Evolutionary conservation across 2,329 filamentous ascomycete species (phyloP).

Genomic region (Plectosphaerella plurivora): DNA sequence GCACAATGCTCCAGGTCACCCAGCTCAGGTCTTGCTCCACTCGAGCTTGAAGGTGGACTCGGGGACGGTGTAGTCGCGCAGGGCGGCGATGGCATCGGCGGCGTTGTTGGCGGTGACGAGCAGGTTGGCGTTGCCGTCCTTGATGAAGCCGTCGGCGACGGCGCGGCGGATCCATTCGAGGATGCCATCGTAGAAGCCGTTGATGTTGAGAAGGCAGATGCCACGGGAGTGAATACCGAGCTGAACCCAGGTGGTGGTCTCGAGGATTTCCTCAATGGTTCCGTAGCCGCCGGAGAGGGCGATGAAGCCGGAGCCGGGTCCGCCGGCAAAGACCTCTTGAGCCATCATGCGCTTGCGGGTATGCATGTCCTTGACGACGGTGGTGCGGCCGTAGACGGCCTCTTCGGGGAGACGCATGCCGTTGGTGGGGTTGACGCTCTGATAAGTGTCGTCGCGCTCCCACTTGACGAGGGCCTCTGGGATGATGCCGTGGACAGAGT

Average conservation of each 20-base stretch:
- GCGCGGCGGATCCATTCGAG: conserved; percentile 75
- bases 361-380: conserved; percentile 93
- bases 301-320: conserved; percentile 81
- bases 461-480: conserved; percentile 77
- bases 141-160: conserved; percentile 74
- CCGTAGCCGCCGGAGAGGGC: conserved; percentile 87
- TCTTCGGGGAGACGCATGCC: conserved; percentile 60
- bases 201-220: conserved; percentile 79
- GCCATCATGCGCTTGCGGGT: conserved; percentile 94
- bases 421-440: conserved; percentile 29
- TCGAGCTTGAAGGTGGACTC: conserved; percentile 73
- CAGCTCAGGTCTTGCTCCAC: conserved; percentile 55
- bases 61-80: conserved; percentile 72
- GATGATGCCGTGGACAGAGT: conserved; percentile 88
- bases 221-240: conserved; percentile 82
- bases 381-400: conserved; percentile 72
- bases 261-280: conserved; percentile 93
- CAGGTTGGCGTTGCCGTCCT: conserved; percentile 65
- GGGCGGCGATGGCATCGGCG: conserved; percentile 64
- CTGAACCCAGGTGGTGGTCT: conserved; percentile 92
- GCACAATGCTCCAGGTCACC: too few species aligned
- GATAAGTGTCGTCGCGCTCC: conserved; percentile 63
- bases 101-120: conserved; percentile 70
- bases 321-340: conserved; percentile 74
- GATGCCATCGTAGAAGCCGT: conserved; percentile 89